A percentile compares a stretch with the other conserved stretches of the same genome.
These are phyloP conservation scores for Pholiota molesta DNA, from an alignment of 768 basidiomycete genomes.

Conservation along the genomic window DNA sequence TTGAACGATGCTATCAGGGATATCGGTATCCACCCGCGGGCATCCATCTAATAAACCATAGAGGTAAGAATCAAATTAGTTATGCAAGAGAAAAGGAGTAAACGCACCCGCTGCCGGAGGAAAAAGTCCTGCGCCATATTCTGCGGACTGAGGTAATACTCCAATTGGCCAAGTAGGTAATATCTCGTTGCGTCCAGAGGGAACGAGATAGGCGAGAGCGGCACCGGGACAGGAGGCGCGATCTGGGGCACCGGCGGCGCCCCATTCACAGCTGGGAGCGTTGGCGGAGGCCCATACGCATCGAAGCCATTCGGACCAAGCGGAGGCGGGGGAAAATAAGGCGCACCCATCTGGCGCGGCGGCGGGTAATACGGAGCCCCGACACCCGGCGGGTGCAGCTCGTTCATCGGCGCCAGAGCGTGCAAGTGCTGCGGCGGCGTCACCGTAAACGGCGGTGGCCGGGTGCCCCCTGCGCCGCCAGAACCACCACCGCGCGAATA, in stretches of 20 bases:
- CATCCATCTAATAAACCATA: slow-evolving; percentile 72
- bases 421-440: slow-evolving; percentile 37
- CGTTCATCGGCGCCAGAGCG: slow-evolving; percentile 21
- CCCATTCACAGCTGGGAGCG: slow-evolving; percentile 26
- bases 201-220: slow-evolving; percentile 49
- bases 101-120: slow-evolving; percentile 73
- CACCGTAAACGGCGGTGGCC: slow-evolving; percentile 30
- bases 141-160: slow-evolving; percentile 90
- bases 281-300: slow-evolving; percentile 15
- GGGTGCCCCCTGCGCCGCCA: slow-evolving; percentile 27
- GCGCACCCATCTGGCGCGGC: slow-evolving; percentile 19
- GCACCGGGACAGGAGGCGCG: slow-evolving; percentile 46
- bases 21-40: slow-evolving; percentile 85
- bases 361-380: slow-evolving; percentile 30
- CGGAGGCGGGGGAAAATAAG: slow-evolving; percentile 23
- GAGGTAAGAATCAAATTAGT: slow-evolving; percentile 8
- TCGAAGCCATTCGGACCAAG: slow-evolving; percentile 6
- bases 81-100: slow-evolving; percentile 15
- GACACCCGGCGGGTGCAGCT: slow-evolving; percentile 12
- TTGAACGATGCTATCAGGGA: slow-evolving; percentile 85
- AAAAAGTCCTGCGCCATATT: slow-evolving; percentile 90
- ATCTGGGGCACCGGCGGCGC: slow-evolving; percentile 18
- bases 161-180: slow-evolving; percentile 80
- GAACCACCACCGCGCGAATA: slow-evolving; percentile 21
- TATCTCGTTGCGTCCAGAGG: slow-evolving; percentile 67